Conservation (phyloP, 768 basidiomycete species). For the Glaciozyma martinii region DNA sequence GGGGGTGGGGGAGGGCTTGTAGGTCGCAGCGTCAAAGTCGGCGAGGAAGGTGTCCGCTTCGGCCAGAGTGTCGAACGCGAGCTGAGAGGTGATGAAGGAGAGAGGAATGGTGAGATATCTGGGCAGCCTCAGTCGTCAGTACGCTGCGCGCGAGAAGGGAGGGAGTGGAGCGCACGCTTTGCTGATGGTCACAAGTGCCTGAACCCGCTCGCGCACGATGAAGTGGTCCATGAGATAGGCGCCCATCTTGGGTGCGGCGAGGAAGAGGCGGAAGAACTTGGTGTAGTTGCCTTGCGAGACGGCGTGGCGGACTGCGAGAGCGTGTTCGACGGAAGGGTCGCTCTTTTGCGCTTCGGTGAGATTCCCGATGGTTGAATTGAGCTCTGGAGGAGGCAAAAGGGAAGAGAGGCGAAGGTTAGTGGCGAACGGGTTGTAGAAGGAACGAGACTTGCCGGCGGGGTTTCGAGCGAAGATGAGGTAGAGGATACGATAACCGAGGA, state of each 20-base stretch:
- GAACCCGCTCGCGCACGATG: conserved; percentile 77
- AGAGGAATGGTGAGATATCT: conserved; percentile 80
- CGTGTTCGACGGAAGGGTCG: conserved; percentile 71
- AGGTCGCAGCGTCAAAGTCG: conserved; percentile 59
- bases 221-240: conserved; percentile 99
- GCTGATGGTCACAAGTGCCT: conserved; percentile 77
- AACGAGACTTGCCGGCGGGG: conserved; percentile 64
- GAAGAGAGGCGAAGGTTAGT: background rate
- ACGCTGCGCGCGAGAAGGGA: background rate
- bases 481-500: conserved; percentile 92
- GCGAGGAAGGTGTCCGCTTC: conserved; percentile 61
- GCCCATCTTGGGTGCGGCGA: conserved; percentile 84
- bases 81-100: conserved; percentile 64
- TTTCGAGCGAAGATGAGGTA: conserved; percentile 92
- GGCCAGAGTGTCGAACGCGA: conserved; percentile 65
- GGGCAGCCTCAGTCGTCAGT: conserved; percentile 8
- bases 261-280: conserved; percentile 73
- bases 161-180: conserved; percentile 61
- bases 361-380: conserved; percentile 94
- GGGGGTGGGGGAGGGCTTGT: conserved; percentile 23
- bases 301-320: conserved; percentile 78
- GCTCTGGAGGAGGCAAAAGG: conserved; percentile 50
- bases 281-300: conserved; percentile 91
- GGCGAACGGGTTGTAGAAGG: background rate
- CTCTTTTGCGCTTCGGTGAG: conserved; percentile 86